Evolutionary conservation across 805 yeast genomes (phyloP), one percentile per base, ranked within the genome.

Genomic region (Sugiyamaella boreocaroliniensis): DNA sequence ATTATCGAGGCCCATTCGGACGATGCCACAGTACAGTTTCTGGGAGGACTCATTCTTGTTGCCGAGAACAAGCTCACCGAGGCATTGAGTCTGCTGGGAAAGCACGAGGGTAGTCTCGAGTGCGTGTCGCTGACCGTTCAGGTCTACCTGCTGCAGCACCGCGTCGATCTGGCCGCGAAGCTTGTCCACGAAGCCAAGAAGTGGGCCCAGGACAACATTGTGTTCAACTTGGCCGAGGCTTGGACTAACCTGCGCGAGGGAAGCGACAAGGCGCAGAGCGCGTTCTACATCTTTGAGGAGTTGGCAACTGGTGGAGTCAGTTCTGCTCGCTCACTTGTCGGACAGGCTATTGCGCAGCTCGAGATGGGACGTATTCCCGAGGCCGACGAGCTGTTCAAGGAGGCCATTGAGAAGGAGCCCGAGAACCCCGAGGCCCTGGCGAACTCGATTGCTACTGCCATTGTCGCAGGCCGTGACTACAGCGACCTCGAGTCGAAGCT

Each of bases 281-380:
- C 76, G 2, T 72, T 59, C 60, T 73, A 73, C 56, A 71, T 73
- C 29, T 72, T 66, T 51, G 97, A 92, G 68, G 99, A 92, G 70
- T 73, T 86, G 53, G 75, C 89, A 43, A 82, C 85, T 54, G 77
- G 80, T 34, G 73, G 76, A 54, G 75, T 74, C 46, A 65, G 75
- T 47, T 68, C 76, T 26, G 72, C 75, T 63, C 77, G 78, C 60
- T 71, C 79, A 15, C 76, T 85, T 59, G 62, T 79, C 37, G 83
- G 85, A 41, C 79, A 89, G 63, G 77, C 89, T 44, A 85, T 82
- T 10, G 75, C 89, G 55, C 89, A 90, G 56, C 70, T 90, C 61
- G 89, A 87, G 71, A 78, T 89, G 66, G 80, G 82, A 48, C 86
- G 90, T 63, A 73, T 80, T 52, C 92, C 90, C 1, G 97, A 92